Evolutionary conservation across 140 eudicot species (phyloP).

Genomic region (Cichorium intybus): DNA sequence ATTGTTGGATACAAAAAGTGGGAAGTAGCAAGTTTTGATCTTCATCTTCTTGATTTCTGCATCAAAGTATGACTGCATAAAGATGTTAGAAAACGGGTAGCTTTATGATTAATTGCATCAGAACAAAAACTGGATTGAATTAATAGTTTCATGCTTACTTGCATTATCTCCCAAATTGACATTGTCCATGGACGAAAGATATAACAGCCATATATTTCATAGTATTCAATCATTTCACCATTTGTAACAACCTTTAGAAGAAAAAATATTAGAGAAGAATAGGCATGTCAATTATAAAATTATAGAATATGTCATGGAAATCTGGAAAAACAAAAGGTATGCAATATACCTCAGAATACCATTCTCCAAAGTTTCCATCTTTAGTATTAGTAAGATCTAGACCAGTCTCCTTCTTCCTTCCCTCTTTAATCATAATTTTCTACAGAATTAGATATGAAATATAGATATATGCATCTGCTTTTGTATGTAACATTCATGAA

Average conservation of each 20-base stretch:
- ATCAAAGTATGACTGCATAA: constrained; percentile 62
- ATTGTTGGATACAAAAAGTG: too few species aligned
- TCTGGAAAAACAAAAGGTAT: not conserved
- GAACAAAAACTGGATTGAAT: not conserved
- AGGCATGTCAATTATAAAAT: too few species aligned
- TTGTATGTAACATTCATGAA: constrained; percentile 1
- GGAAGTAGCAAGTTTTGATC: too few species aligned
- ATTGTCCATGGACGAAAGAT: constrained; percentile 99
- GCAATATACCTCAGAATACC: too few species aligned
- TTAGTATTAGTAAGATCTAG: constrained; percentile 58
- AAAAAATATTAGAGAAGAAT: too few species aligned
- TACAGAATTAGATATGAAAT: not conserved
- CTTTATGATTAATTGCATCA: too few species aligned
- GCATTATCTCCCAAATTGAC: constrained; percentile 91
- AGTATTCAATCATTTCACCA: constrained; percentile 92
- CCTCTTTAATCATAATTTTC: constrained; percentile 38
- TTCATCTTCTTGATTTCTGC: too few species aligned
- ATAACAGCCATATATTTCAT: constrained; percentile 91
- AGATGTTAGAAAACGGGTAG: constrained; percentile 2
- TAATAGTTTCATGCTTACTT: constrained; percentile 46
- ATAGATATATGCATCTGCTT: not conserved
- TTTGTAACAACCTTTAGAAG: constrained; percentile 66
- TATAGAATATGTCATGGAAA: too few species aligned
- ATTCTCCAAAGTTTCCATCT: too few species aligned
- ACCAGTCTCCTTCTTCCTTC: constrained; percentile 83